Evolutionary conservation across 768 basidiomycete species (phyloP).

Genomic region (Auricularia sp.): DNA sequence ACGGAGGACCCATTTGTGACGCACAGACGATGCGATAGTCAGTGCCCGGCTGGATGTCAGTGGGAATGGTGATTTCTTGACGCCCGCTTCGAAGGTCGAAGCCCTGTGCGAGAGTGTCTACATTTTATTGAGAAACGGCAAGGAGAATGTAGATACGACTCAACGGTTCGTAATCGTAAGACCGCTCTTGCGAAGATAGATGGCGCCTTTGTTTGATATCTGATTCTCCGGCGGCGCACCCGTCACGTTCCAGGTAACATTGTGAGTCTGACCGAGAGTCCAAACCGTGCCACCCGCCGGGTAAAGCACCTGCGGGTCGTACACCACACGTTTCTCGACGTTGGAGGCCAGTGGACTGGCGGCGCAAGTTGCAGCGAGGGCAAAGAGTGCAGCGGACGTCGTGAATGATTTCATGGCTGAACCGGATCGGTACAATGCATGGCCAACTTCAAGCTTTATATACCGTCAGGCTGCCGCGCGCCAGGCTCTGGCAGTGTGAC

Average conservation of each 20-base stretch:
- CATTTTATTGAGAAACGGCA: background rate
- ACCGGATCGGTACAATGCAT: too few species aligned
- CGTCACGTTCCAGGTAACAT: background rate
- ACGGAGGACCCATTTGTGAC: background rate
- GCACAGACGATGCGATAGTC: background rate
- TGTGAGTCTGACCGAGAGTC: background rate
- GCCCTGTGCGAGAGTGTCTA: background rate
- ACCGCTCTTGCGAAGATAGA: background rate
- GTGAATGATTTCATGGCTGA: background rate
- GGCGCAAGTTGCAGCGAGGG: background rate
- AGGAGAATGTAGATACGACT: background rate
- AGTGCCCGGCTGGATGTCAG: background rate
- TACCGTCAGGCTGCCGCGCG: too few species aligned
- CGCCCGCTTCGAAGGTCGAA: background rate
- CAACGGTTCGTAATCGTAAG: background rate
- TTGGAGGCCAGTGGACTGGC: background rate
- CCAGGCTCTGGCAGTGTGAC: too few species aligned
- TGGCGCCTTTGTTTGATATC: background rate
- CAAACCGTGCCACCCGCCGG: background rate
- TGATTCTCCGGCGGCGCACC: background rate
- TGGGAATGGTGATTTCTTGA: background rate
- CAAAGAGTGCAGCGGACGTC: background rate
- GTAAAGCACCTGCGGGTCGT: slow-evolving; percentile 1
- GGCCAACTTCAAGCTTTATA: too few species aligned
- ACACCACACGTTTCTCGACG: background rate